Base-by-base conservation (phyloP, 2,329 filamentous ascomycete species). In the Grosmannia huntii region DNA sequence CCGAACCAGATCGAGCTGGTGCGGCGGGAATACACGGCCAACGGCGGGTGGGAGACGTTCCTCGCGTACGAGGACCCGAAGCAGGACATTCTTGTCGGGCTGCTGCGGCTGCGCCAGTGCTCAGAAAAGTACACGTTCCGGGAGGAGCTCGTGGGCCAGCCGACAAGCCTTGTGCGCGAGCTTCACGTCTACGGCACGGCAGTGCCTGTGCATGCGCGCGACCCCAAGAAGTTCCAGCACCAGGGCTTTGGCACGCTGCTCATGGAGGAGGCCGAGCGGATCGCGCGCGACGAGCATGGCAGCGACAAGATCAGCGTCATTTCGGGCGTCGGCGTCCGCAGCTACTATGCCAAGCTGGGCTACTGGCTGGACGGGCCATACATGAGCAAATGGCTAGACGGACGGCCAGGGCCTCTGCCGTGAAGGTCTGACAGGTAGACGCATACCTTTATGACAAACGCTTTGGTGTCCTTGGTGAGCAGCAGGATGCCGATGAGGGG, bases 21-120 rank as follows among this genome's bases (percentile, higher is more conserved):
- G 33, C 86, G 94, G 28, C 82, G 94, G 63, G 94, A 99, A 73
- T 99, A 99, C 71, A 81, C 84, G 0, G 94, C 94, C 64, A 99
- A 99, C 69, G 91, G 88, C 46, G 95, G 94, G 27, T 99, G 94
- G 94, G 94, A 99, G 73, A 99, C 94, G 0, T 99, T 99, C 74
- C 77, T 99, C 5, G 91, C 94, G 1, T 99, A 99, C 68, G 94
- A 99, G 69, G 94, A 99, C 65, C 92, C 94, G 0, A 96, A 96
- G 75, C 94, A 99, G 70, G 94, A 99, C 69, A 99, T 99, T 59
- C 77, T 99, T 4, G 95, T 99, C 60, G 95, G 89, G 1, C 76
- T 99, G 41, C 78, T 99, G 59, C 85, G 94, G 21, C 74, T 99
- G 62, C 82, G 94, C 64, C 95, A 95, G 74, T 99, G 95, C 71